Conservation (phyloP, 371 early-diverging fungal genomes). For the Mucor indicus region DNA sequence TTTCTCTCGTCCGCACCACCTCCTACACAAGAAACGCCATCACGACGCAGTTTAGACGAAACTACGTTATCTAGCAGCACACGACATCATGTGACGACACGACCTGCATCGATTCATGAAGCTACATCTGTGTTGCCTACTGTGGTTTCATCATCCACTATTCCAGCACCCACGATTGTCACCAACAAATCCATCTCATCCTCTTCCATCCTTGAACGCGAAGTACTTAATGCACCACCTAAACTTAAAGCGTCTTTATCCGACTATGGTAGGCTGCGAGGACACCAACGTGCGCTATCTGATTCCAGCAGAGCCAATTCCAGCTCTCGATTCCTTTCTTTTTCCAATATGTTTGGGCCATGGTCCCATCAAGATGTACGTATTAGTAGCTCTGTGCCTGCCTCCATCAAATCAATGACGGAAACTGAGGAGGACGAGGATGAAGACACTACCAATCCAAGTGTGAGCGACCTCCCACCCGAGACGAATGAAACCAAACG, state of each 20-base stretch:
- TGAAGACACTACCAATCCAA: background rate
- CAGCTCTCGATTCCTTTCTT: slow-evolving; percentile 17
- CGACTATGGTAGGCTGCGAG: slow-evolving; percentile 8
- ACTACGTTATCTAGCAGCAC: slow-evolving; percentile 13
- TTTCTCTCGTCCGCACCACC: slow-evolving; percentile 53
- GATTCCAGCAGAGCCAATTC: slow-evolving; percentile 14
- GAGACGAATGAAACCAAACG: too few species aligned
- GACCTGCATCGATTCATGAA: slow-evolving; percentile 14
- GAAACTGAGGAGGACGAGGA: slow-evolving; percentile 23
- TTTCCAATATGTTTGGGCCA: slow-evolving; percentile 36
- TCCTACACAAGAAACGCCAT: slow-evolving; percentile 1
- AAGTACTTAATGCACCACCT: background rate
- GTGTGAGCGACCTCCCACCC: background rate
- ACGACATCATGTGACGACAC: too few species aligned
- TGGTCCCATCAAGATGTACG: too few species aligned
- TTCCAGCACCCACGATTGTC: too few species aligned
- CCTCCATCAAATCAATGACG: slow-evolving; percentile 21
- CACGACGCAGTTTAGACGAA: slow-evolving; percentile 38
- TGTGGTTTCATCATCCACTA: slow-evolving; percentile 1
- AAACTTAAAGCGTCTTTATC: background rate
- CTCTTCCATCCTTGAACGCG: too few species aligned
- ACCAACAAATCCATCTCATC: too few species aligned
- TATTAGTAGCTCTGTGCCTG: slow-evolving; percentile 7
- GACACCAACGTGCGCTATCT: slow-evolving; percentile 29
- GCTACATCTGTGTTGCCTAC: background rate